Conservation (phyloP, 306 rosid genomes). For the Inga leiocalycina region DNA sequence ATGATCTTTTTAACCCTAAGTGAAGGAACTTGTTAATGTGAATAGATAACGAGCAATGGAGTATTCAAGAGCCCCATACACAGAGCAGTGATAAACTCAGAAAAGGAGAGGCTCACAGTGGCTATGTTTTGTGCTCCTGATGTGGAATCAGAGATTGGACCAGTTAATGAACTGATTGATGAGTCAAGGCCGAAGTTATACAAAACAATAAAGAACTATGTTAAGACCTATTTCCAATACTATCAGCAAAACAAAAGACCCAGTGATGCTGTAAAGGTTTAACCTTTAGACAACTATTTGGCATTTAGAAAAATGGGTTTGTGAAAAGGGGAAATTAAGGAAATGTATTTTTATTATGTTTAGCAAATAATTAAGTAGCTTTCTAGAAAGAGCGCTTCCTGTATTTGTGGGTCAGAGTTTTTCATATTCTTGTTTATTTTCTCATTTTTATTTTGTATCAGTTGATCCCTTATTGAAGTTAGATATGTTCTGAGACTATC, state of each 20-base stretch:
- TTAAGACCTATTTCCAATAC: slow-evolving; percentile 46
- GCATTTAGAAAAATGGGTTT: neutral
- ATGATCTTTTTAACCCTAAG: neutral
- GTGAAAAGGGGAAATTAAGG: neutral
- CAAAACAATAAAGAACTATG: slow-evolving; percentile 49
- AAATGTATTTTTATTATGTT: neutral
- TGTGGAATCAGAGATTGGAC: slow-evolving; percentile 42
- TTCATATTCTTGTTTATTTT: neutral
- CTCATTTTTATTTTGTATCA: neutral
- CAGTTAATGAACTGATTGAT: slow-evolving; percentile 43
- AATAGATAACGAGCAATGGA: slow-evolving; percentile 59
- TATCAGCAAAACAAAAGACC: slow-evolving; percentile 67
- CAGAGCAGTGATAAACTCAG: slow-evolving; percentile 54
- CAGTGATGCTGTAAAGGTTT: slow-evolving; percentile 59
- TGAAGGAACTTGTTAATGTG: neutral
- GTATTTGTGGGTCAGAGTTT: neutral
- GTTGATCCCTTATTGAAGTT: neutral
- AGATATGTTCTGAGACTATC: neutral
- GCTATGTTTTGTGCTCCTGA: slow-evolving; percentile 43
- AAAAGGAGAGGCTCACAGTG: slow-evolving; percentile 58
- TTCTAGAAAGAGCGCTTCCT: neutral
- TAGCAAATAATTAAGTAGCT: neutral
- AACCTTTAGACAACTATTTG: neutral
- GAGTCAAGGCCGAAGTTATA: slow-evolving; percentile 58
- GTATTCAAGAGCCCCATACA: slow-evolving; percentile 69